Conservation (phyloP, 176 grass and related monocot species). For the Aegilops sharonensis region DNA sequence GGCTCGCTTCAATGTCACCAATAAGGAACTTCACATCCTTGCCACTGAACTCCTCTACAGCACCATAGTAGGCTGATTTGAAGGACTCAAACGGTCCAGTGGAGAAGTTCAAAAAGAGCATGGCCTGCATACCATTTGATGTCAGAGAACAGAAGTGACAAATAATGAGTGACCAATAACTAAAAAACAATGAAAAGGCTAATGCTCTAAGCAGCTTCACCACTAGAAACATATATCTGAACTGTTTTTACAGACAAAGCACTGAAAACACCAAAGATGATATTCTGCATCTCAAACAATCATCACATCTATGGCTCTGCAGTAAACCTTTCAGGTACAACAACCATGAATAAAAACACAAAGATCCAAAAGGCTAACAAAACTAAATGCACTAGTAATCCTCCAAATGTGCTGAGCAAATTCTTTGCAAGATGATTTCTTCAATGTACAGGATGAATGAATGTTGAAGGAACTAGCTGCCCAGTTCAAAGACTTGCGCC, state of each 20-base stretch:
- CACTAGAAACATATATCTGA: neutral
- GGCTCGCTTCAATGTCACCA: slow-evolving; percentile 76
- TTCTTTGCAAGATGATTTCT: neutral
- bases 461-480: neutral
- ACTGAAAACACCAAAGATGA: neutral
- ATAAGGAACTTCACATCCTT: slow-evolving; percentile 89
- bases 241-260: neutral
- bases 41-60: slow-evolving; percentile 61
- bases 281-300: neutral
- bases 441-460: neutral
- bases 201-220: neutral
- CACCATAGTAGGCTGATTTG: slow-evolving; percentile 55
- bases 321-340: neutral
- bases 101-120: slow-evolving; percentile 87
- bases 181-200: neutral
- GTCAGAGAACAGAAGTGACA: neutral
- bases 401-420: neutral
- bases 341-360: neutral
- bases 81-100: slow-evolving; percentile 64
- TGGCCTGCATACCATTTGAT: slow-evolving; percentile 48
- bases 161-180: slow-evolving; percentile 1
- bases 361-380: neutral
- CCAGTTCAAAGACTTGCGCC: neutral
- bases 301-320: neutral
- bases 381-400: neutral